Evolutionary conservation across 176 grass and related monocot species (phyloP), one percentile per base, ranked within the genome.

Genomic region (Aegilops longissima): DNA sequence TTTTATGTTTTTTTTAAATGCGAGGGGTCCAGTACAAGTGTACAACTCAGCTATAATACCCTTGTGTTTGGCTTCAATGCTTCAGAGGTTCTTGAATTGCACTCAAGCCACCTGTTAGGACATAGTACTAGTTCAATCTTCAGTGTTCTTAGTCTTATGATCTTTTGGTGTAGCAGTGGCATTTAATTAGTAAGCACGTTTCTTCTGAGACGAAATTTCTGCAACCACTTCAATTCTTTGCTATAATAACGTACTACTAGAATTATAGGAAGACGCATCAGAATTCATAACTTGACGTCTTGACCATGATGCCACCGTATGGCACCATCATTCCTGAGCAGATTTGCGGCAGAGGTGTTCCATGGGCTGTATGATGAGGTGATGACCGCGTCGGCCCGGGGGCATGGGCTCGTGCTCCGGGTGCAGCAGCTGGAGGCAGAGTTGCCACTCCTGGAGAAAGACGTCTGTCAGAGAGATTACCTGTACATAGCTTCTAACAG

Each of bases 401-500:
- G 94, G 18, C 78, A 96, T 66, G 89, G 79, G 4, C 62, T 96
- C 65, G 85, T 94, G 47, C 87, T 91, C 83, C 92, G 92, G 79
- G 90, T 87, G 73, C 92, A 96, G 77, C 92, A 94, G 62, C 83
- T 96, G 86, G 97, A 99, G 76, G 83, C 82, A 45, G 92, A 96
- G 75, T 25, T 99, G 84, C 97, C 94, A 6, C 71, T 82, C 29
- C 77, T 85, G 2, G 90, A 91, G 66, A 91, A 90, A 45, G 83
- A 87, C 36, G 82, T 86, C 38, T 89, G 79, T 82, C 79, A 91
- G 6, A 74, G 59, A 68, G 80, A 81, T 77, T 82, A 86, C 70
- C 81, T 88, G 36, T 59, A 85, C 73, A 39, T 96, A 54, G 87
- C 90, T 87, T 99, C 61, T 66, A 90, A 80, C 40, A 86, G 74